Conservation (phyloP, 352 stramenopile species). For the Phytophthora pisi region DNA sequence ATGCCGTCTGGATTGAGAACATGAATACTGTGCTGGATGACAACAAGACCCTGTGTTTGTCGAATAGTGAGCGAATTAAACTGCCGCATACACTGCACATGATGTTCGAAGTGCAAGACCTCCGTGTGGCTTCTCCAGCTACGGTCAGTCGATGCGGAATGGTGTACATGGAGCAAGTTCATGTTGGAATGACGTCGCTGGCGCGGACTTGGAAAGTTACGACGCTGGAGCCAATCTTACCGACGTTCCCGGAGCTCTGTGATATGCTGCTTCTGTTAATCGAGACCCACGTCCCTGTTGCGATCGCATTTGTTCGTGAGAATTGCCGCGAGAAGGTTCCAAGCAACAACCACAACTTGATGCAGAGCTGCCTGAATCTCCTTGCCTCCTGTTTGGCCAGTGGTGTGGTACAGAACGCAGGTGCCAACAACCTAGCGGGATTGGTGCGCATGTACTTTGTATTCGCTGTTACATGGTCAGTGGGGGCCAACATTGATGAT, state of each 20-base stretch:
- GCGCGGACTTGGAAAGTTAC: constrained; percentile 79
- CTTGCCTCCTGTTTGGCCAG: constrained; percentile 73
- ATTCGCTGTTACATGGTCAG: constrained; percentile 86
- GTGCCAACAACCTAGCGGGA: constrained; percentile 54
- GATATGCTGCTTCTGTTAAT: constrained; percentile 78
- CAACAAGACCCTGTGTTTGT: constrained; percentile 88
- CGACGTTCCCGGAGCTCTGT: constrained; percentile 55
- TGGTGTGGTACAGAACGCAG: constrained; percentile 43
- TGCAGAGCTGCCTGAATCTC: constrained; percentile 89
- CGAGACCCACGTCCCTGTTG: constrained; percentile 79
- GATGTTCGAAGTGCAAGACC: constrained; percentile 94
- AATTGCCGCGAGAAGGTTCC: constrained; percentile 90
- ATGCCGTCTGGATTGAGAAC: constrained; percentile 94
- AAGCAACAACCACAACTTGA: constrained; percentile 90
- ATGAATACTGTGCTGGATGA: constrained; percentile 92
- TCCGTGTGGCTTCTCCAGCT: constrained; percentile 87
- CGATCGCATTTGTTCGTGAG: constrained; percentile 89
- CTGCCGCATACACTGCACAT: constrained; percentile 88
- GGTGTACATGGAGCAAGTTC: constrained; percentile 93
- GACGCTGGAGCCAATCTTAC: constrained; percentile 72
- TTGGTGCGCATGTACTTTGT: constrained; percentile 89
- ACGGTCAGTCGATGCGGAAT: constrained; percentile 92
- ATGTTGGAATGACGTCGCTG: constrained; percentile 78
- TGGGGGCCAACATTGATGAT: constrained; percentile 90
- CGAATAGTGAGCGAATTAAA: constrained; percentile 90